These are phyloP conservation scores for Thuja plicata DNA, from an alignment of 83 land plant genomes.

Conservation along the genomic window DNA sequence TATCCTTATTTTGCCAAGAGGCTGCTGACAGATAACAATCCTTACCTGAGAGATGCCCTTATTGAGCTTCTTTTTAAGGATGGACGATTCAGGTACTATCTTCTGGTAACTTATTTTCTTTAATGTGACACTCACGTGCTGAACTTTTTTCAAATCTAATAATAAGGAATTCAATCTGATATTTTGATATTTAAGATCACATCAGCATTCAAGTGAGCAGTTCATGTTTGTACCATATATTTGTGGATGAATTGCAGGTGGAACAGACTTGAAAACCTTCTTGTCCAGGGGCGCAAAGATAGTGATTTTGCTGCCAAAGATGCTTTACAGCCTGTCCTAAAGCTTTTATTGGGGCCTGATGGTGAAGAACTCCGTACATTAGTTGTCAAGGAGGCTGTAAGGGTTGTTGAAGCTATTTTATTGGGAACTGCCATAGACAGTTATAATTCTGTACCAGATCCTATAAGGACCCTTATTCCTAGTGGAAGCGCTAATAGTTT, in stretches of 20 bases:
- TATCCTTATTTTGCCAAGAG: conserved; percentile 99
- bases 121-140: background rate
- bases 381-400: conserved; percentile 79
- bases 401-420: conserved; percentile 83
- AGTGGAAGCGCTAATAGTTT: conserved; percentile 40
- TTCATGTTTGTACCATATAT: no score
- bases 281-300: conserved; percentile 91
- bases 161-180: background rate
- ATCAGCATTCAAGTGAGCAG: background rate
- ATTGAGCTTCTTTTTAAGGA: conserved; percentile 96
- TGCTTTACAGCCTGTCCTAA: conserved; percentile 92
- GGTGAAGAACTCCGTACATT: conserved; percentile 76
- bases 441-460: conserved; percentile 59
- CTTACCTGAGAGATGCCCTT: conserved; percentile 97
- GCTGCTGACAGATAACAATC: conserved; percentile 94
- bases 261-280: conserved; percentile 95
- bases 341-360: conserved; percentile 78
- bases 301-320: conserved; percentile 90
- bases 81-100: conserved; percentile 83
- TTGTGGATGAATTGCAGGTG: conserved; percentile 54
- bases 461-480: conserved; percentile 46
- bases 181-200: background rate
- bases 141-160: background rate
- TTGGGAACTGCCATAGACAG: conserved; percentile 69
- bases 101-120: background rate